Evolutionary conservation across 2,329 filamentous ascomycete species (phyloP), one percentile per base, ranked within the genome.

Genomic region (Fusarium sublunatum): DNA sequence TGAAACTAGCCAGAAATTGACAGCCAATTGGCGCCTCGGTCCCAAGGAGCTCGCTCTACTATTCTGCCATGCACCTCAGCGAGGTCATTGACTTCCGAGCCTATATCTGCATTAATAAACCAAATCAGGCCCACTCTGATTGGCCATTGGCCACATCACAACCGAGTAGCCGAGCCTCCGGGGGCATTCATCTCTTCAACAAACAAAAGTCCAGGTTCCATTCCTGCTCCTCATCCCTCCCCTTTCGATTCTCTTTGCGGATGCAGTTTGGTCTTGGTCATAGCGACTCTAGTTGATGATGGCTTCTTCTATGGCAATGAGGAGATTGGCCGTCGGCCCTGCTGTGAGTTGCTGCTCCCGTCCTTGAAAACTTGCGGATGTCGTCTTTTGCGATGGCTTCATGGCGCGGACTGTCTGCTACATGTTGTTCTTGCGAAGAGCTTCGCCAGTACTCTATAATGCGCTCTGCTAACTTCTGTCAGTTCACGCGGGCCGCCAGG

Each of bases 301-400:
- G 81, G 85, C 86, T 78, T 86, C 86, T 76, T 85, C 84, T 79
- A 86, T 88, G 81, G 84, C 85, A 75, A 79, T 87, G 82, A 85
- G 86, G 78, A 84, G 84, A 76, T 77, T 88, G 73, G 80, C 82
- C 74, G 75, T 81, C 72, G 79, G 80, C 75, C 79, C 84, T 78
- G 77, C 83, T 71, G 86, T 88, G 74, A 75, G 86, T 84, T 44
- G 41, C 44, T 28, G 42, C 40, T 46, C 49, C 19, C 19, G 19
- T 19, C 19, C 35, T 49, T 15, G 25, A 47, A 44, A 26, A 13
- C 58, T 43, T 44, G 56, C 61, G 57, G 58, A 65, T 28, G 35
- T 66, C 39, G 41, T 19, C 39, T 64, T 35, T 61, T 56, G 65
- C 40, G 44, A 58, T 57, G 58, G 48, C 59, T 52, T 65, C 58